Conservation (phyloP, 805 yeast genomes). For the Candida chauliodis region DNA sequence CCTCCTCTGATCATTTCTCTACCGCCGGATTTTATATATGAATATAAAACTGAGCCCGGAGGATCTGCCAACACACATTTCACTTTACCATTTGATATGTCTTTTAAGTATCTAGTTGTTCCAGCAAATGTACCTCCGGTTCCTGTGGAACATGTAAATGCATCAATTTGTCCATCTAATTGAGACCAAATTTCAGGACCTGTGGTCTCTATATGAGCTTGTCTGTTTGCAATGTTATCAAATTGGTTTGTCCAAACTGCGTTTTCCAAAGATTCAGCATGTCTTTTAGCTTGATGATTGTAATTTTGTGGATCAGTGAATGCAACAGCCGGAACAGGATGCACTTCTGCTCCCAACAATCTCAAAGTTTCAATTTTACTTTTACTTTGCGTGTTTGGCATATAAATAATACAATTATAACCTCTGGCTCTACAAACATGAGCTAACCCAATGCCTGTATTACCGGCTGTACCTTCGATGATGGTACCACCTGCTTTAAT, state of each 20-base stretch:
- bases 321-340: conserved; percentile 87
- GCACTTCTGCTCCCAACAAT: conserved; percentile 79
- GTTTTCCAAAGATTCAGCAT: conserved; percentile 70
- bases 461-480: conserved; percentile 93
- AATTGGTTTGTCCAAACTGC: conserved; percentile 94
- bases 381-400: conserved; percentile 88
- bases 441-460: conserved; percentile 92
- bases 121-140: conserved; percentile 95
- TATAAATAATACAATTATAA: conserved; percentile 79
- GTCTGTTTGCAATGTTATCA: conserved; percentile 83
- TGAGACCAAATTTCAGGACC: conserved; percentile 94
- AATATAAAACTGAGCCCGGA: conserved; percentile 84
- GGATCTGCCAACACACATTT: conserved; percentile 83
- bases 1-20: conserved; percentile 69
- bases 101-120: conserved; percentile 71
- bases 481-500: conserved; percentile 78
- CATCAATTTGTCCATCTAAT: conserved; percentile 72
- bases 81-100: conserved; percentile 56
- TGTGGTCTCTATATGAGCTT: conserved; percentile 83
- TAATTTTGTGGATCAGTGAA: conserved; percentile 78
- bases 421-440: conserved; percentile 77
- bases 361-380: conserved; percentile 71
- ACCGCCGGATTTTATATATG: conserved; percentile 71
- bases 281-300: conserved; percentile 83
- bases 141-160: conserved; percentile 87